Evolutionary conservation across 768 basidiomycete genomes (phyloP).

Genomic region (Phaffia australis): DNA sequence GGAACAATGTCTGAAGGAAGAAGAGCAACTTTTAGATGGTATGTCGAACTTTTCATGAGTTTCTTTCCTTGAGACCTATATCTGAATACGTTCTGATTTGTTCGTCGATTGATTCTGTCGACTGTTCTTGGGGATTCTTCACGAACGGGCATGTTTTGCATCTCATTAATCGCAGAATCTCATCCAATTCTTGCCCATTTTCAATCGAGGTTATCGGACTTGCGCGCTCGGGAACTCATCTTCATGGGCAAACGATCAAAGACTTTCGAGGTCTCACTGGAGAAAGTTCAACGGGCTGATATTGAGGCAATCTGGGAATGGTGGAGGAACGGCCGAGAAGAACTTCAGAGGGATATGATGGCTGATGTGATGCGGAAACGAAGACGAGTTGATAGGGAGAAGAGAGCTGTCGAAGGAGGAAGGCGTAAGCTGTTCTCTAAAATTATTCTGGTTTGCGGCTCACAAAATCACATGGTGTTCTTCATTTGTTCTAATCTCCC

Average conservation of each 20-base stretch:
- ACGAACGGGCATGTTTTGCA: background rate
- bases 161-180: constrained; percentile 44
- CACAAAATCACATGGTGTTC: background rate
- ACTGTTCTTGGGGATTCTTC: constrained; percentile 1
- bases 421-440: constrained; percentile 44
- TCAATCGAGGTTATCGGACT: constrained; percentile 61
- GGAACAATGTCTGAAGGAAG: constrained; percentile 81
- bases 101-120: background rate
- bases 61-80: background rate
- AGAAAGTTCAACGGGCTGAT: constrained; percentile 55
- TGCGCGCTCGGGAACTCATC: constrained; percentile 69
- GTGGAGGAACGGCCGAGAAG: constrained; percentile 74
- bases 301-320: constrained; percentile 74
- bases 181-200: constrained; percentile 81
- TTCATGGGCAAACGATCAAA: constrained; percentile 64
- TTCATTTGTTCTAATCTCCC: background rate
- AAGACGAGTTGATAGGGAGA: constrained; percentile 71
- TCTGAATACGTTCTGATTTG: background rate
- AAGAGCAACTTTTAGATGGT: constrained; percentile 68
- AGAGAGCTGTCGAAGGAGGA: constrained; percentile 62
- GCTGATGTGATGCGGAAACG: constrained; percentile 80
- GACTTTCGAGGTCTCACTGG: constrained; percentile 55
- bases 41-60: constrained; percentile 29
- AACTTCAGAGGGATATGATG: constrained; percentile 75
- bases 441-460: background rate